These are phyloP conservation scores for Backusella circina DNA, from an alignment of 192 early-diverging fungal species.

Conservation along the genomic window DNA sequence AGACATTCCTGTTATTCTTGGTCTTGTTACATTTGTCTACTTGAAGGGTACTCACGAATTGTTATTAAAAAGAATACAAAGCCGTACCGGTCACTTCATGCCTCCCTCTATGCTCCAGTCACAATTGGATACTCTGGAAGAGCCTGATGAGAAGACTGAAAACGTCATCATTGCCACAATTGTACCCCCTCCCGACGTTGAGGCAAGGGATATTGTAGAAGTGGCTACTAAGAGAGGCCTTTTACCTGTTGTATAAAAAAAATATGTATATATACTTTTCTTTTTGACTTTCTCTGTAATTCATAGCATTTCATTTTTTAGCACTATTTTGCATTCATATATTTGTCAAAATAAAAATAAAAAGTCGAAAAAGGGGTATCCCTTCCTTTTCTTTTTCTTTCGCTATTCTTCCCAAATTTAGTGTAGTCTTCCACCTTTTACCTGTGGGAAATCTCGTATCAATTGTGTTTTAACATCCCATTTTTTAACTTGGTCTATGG, in stretches of 20 bases:
- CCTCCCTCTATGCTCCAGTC: conserved; percentile 48
- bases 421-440: too few relatives aligned
- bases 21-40: conserved; percentile 50
- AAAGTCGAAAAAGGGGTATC: background rate
- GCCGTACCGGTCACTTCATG: conserved; percentile 55
- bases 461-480: background rate
- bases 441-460: too few relatives aligned
- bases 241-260: background rate
- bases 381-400: background rate
- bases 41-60: conserved; percentile 49
- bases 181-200: background rate
- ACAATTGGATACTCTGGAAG: conserved; percentile 61
- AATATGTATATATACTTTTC: background rate
- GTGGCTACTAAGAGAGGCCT: background rate
- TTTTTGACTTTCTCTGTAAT: background rate
- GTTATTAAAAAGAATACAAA: conserved; percentile 39
- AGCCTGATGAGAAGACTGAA: conserved; percentile 28
- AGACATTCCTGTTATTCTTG: conserved; percentile 7
- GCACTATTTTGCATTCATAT: background rate
- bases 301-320: background rate
- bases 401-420: background rate
- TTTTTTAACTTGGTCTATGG: background rate
- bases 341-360: background rate
- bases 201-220: background rate
- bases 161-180: conserved; percentile 30